These are phyloP conservation scores for Sphaceloma murrayae DNA, from an alignment of 2,329 filamentous ascomycete species.

Conservation along the genomic window DNA sequence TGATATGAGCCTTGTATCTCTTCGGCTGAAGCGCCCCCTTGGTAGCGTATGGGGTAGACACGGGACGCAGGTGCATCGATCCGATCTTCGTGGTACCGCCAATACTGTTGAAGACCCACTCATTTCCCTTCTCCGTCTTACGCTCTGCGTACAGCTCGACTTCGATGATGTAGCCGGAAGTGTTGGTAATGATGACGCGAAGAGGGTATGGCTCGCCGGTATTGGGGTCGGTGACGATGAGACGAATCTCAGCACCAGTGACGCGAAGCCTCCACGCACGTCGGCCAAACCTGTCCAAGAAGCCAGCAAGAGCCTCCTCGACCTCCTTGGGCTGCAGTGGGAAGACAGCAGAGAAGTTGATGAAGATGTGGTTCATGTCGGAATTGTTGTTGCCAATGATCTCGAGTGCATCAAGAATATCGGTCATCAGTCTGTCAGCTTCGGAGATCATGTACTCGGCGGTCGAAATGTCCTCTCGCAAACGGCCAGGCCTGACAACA, in stretches of 20 bases:
- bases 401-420: constrained; percentile 94
- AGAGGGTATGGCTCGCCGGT: constrained; percentile 83
- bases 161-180: constrained; percentile 93
- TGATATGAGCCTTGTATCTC: constrained; percentile 97
- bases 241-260: constrained; percentile 93
- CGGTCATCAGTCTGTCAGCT: constrained; percentile 90
- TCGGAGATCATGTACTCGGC: constrained; percentile 97
- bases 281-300: constrained; percentile 91
- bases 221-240: constrained; percentile 84
- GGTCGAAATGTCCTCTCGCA: constrained; percentile 96
- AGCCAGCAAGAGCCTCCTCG: constrained; percentile 84
- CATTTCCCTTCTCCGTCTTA: constrained; percentile 87
- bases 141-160: constrained; percentile 96
- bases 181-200: constrained; percentile 95
- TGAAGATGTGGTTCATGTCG: constrained; percentile 99
- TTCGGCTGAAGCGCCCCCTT: constrained; percentile 99
- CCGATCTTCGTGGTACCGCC: constrained; percentile 91
- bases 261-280: constrained; percentile 95
- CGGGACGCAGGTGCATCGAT: constrained; percentile 84
- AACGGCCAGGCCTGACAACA: constrained; percentile 83
- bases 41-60: constrained; percentile 86
- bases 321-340: constrained; percentile 81
- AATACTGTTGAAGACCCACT: constrained; percentile 98
- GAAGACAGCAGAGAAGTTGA: constrained; percentile 98
- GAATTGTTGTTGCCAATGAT: constrained; percentile 99